A percentile compares a stretch with the other conserved stretches of the same genome.
Conservation (phyloP, 306 rosid genomes). For the Dicorynia guianensis region DNA sequence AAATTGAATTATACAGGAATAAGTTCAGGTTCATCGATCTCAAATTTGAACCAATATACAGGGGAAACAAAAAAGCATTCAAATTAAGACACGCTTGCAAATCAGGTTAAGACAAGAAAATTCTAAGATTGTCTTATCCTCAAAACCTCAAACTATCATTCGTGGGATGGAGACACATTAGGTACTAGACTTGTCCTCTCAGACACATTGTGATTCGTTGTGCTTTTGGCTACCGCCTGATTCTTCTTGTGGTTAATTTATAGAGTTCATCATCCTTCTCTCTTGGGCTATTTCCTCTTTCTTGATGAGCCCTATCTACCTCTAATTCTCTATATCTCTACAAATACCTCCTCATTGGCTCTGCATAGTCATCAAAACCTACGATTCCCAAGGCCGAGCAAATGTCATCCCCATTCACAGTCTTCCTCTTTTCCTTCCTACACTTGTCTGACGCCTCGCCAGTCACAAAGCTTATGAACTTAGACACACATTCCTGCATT, state of each 20-base stretch:
- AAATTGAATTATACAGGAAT: conserved; percentile 1
- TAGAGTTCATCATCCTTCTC: conserved; percentile 6
- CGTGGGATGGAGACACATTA: neutral
- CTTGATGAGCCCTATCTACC: conserved; percentile 65
- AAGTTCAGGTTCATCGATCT: neutral
- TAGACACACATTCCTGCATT: conserved; percentile 92
- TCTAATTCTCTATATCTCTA: conserved; percentile 75
- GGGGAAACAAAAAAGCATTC: too few relatives aligned
- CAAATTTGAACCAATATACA: neutral
- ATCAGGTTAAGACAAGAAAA: conserved; percentile 32
- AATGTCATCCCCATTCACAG: conserved; percentile 89
- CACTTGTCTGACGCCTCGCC: conserved; percentile 97
- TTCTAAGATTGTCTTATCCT: conserved; percentile 25
- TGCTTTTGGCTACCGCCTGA: conserved; percentile 21
- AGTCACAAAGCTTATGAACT: conserved; percentile 91
- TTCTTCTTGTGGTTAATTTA: conserved; percentile 15
- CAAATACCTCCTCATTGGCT: conserved; percentile 78
- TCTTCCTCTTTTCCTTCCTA: conserved; percentile 87
- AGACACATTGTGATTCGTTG: neutral
- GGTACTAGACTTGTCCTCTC: neutral
- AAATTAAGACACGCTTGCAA: neutral
- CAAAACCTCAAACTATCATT: conserved; percentile 34
- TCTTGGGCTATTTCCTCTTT: conserved; percentile 35
- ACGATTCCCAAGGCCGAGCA: conserved; percentile 84
- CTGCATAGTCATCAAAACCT: conserved; percentile 88